These are phyloP conservation scores for Alternaria sp. DNA, from an alignment of 2,329 filamentous ascomycete species.

Conservation along the genomic window DNA sequence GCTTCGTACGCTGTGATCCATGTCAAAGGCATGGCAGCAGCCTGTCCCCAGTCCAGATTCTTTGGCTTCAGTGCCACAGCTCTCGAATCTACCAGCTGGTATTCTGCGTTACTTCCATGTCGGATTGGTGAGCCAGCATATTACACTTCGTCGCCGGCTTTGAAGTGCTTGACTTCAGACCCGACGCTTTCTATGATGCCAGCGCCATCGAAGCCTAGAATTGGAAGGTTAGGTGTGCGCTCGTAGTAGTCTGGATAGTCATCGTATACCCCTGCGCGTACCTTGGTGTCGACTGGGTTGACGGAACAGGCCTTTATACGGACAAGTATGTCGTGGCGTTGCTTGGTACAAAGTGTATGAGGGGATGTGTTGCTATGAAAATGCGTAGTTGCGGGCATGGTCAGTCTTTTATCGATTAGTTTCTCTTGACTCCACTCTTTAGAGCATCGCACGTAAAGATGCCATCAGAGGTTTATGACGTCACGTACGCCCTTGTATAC, in stretches of 20 bases:
- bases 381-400: not conserved
- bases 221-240: constrained; percentile 11
- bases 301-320: constrained; percentile 13
- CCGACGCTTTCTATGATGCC: constrained; percentile 12
- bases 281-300: constrained; percentile 18
- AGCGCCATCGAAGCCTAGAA: constrained; percentile 17
- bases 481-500: constrained; percentile 5
- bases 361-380: not conserved
- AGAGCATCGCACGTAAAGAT: constrained; percentile 6
- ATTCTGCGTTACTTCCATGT: constrained; percentile 18
- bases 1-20: constrained; percentile 21
- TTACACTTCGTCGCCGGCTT: constrained; percentile 12
- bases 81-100: constrained; percentile 14
- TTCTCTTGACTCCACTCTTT: constrained; percentile 2
- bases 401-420: not conserved
- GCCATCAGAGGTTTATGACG: constrained; percentile 11
- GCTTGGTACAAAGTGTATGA: not conserved
- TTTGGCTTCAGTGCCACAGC: constrained; percentile 15
- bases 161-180: not conserved
- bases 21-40: constrained; percentile 17
- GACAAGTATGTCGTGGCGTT: constrained; percentile 12
- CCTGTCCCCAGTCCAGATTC: constrained; percentile 15
- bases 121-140: constrained; percentile 17
- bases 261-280: constrained; percentile 15
- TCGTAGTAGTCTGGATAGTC: constrained; percentile 19